phyloP scores from a whole-genome alignment of 345 rosid species.

The Eucalyptus viminalis region DNA sequence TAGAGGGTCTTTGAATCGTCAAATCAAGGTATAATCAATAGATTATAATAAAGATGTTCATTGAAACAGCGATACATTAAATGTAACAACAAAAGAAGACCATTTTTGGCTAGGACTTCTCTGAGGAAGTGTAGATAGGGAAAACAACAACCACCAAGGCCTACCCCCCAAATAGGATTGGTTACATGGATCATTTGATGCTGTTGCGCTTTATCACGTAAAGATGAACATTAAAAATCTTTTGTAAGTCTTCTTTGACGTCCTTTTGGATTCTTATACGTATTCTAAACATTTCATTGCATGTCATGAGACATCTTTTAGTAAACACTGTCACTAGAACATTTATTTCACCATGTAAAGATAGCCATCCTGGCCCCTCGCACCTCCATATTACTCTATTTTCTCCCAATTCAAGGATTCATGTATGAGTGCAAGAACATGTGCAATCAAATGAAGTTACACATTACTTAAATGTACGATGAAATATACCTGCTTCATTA shows the following conservation, averaged over 20 bases:
- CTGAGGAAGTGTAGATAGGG: not conserved
- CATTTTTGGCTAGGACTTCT: not conserved
- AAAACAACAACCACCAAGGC: not conserved
- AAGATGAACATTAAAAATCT: not conserved
- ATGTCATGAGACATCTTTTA: not conserved
- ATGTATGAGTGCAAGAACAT: not conserved
- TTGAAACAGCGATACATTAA: not conserved
- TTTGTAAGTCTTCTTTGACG: not conserved
- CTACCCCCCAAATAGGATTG: not conserved
- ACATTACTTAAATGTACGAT: not conserved
- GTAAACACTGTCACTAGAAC: not conserved
- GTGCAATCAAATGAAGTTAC: not conserved
- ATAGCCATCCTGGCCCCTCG: not conserved
- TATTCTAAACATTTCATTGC: not conserved
- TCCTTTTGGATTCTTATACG: not conserved
- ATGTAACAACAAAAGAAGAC: not conserved
- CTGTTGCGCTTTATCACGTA: not conserved
- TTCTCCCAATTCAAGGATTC: not conserved
- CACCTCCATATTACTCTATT: not conserved
- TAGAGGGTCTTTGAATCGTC: not conserved
- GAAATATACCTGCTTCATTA: not conserved
- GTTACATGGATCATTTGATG: not conserved
- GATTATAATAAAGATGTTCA: not conserved
- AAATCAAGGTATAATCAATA: not conserved
- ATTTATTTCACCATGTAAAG: not conserved